phyloP scores from a whole-genome alignment of 257 asterid genomes.

The Echites panduratus region DNA sequence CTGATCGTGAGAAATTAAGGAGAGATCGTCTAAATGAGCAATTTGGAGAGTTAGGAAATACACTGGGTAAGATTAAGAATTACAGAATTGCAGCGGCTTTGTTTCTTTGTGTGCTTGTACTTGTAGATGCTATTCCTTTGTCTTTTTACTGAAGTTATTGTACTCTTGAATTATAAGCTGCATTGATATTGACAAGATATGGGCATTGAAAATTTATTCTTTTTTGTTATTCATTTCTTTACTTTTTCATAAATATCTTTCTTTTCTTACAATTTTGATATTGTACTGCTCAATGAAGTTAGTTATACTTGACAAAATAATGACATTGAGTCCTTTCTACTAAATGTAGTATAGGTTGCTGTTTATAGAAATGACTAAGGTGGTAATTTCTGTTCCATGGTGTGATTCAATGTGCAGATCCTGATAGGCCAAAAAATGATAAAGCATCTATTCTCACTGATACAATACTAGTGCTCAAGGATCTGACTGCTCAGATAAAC shows the following conservation, averaged over 20 bases:
- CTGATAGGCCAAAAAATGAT: constrained; percentile 96
- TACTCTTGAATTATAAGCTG: neutral
- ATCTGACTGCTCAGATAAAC: constrained; percentile 72
- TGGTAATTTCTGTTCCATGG: neutral
- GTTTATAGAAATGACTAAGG: neutral
- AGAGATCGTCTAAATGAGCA: constrained; percentile 97
- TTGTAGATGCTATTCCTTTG: neutral
- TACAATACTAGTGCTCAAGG: constrained; percentile 86
- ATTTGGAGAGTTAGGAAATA: constrained; percentile 72
- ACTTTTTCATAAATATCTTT: neutral
- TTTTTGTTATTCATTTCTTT: neutral
- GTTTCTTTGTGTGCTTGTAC: neutral
- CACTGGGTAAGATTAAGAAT: constrained; percentile 58
- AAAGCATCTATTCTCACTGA: constrained; percentile 95
- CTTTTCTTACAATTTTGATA: neutral
- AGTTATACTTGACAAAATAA: neutral
- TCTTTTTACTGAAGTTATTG: neutral
- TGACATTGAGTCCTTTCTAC: neutral
- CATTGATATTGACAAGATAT: neutral
- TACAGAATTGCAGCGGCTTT: neutral
- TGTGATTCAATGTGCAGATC: constrained; percentile 56
- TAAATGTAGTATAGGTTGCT: neutral
- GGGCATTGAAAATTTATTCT: neutral
- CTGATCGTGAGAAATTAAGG: constrained; percentile 94
- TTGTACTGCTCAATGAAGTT: neutral